A percentile compares a stretch with the other conserved stretches of the same genome.
phyloP scores from a whole-genome alignment of 2,329 filamentous ascomycete species.

The Fusarium redolens region DNA sequence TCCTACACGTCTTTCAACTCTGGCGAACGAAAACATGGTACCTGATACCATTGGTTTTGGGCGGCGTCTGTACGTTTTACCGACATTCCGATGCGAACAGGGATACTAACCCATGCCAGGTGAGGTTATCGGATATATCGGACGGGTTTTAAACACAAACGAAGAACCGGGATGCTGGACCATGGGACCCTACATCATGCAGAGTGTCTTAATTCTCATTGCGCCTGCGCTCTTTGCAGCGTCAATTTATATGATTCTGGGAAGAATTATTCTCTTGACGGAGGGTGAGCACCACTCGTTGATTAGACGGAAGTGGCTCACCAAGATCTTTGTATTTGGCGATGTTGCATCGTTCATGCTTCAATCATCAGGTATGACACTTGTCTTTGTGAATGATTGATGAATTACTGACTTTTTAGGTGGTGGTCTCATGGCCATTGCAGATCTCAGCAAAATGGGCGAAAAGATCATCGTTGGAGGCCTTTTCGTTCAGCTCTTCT shows the following conservation, averaged over 20 bases:
- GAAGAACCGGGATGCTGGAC: slow-evolving; percentile 52
- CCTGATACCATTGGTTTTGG: slow-evolving; percentile 38
- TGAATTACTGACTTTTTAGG: slow-evolving; percentile 18
- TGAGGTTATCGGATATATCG: slow-evolving; percentile 56
- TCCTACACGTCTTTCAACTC: slow-evolving; percentile 42
- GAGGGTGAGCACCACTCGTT: slow-evolving; percentile 55
- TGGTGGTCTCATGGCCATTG: slow-evolving; percentile 41
- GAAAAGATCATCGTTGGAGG: slow-evolving; percentile 63
- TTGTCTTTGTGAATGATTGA: no score
- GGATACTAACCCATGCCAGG: slow-evolving; percentile 24
- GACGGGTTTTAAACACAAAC: slow-evolving; percentile 56
- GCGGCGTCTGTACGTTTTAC: slow-evolving; percentile 36
- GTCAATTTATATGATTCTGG: slow-evolving; percentile 60
- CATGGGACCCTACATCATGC: slow-evolving; percentile 53
- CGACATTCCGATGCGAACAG: neutral
- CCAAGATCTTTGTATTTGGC: slow-evolving; percentile 64
- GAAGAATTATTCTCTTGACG: slow-evolving; percentile 52
- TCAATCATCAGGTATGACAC: slow-evolving; percentile 35
- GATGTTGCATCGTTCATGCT: slow-evolving; percentile 59
- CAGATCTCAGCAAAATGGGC: slow-evolving; percentile 47
- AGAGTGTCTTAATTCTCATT: slow-evolving; percentile 52
- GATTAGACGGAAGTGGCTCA: slow-evolving; percentile 57
- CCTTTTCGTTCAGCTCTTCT: slow-evolving; percentile 65
- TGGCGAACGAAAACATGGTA: slow-evolving; percentile 44
- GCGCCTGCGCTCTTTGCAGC: slow-evolving; percentile 60